A percentile compares a stretch with the other conserved stretches of the same genome.
Evolutionary conservation across 2,329 filamentous ascomycete genomes (phyloP).

Genomic region (Helotiales sp.): DNA sequence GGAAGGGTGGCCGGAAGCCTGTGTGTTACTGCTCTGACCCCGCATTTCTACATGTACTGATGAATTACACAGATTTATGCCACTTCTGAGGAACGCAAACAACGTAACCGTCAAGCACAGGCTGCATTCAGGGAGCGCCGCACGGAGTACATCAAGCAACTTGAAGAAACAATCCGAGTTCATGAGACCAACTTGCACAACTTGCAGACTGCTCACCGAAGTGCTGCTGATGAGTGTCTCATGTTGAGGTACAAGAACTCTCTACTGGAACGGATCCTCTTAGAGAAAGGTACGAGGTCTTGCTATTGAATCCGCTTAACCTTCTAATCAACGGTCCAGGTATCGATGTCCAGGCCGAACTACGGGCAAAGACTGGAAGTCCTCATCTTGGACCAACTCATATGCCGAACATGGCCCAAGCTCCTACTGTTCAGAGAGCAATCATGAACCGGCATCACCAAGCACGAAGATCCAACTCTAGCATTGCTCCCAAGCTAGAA

Average conservation of each 20-base stretch:
- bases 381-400: conserved; percentile 75
- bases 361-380: conserved; percentile 89
- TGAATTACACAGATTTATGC: conserved; percentile 79
- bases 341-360: conserved; percentile 95
- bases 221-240: conserved; percentile 92
- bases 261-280: conserved; percentile 87
- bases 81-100: conserved; percentile 97
- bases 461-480: conserved; percentile 71
- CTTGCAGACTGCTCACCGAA: conserved; percentile 91
- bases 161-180: conserved; percentile 95
- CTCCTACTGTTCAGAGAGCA: conserved; percentile 78
- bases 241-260: conserved; percentile 99
- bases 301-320: neutral
- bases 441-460: conserved; percentile 79
- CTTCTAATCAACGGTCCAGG: conserved; percentile 57
- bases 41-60: conserved; percentile 29
- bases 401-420: conserved; percentile 70
- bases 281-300: conserved; percentile 79
- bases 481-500: conserved; percentile 77
- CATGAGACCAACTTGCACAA: conserved; percentile 94
- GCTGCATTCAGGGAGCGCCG: conserved; percentile 95
- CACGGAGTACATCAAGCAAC: conserved; percentile 98
- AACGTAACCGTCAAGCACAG: conserved; percentile 95
- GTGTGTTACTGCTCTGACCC: conserved; percentile 59
- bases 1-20: conserved; percentile 96